These are phyloP conservation scores for Papiliotrema terrestris DNA, from an alignment of 1,284 basidiomycete genomes.

Conservation along the genomic window DNA sequence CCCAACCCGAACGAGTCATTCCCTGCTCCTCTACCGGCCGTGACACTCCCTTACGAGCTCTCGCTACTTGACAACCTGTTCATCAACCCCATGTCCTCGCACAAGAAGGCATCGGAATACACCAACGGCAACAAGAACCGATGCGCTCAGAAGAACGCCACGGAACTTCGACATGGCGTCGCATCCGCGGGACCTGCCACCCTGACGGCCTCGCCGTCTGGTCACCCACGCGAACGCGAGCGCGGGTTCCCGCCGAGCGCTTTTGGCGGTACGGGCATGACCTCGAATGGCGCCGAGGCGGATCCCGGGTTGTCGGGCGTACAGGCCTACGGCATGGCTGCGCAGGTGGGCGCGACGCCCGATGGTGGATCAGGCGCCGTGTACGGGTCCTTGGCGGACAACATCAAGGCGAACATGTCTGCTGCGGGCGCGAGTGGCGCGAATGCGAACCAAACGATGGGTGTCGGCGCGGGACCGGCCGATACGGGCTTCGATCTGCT, in stretches of 20 bases:
- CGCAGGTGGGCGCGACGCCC: slow-evolving; percentile 12
- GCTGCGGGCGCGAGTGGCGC: no score
- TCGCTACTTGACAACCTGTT: slow-evolving; percentile 49
- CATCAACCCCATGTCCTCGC: slow-evolving; percentile 47
- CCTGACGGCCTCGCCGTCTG: slow-evolving; percentile 5
- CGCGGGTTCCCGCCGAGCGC: slow-evolving; percentile 26
- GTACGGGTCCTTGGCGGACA: neutral
- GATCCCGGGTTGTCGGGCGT: neutral
- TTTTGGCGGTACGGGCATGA: slow-evolving; percentile 12
- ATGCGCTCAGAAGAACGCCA: slow-evolving; percentile 12
- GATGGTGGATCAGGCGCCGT: neutral
- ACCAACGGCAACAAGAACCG: slow-evolving; percentile 32
- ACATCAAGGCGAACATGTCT: neutral
- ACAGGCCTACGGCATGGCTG: slow-evolving; percentile 20
- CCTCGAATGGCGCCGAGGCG: neutral
- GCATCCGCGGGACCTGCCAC: neutral
- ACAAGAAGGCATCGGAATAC: slow-evolving; percentile 48
- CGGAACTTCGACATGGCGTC: neutral
- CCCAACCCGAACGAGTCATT: slow-evolving; percentile 36
- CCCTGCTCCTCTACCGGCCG: slow-evolving; percentile 42
- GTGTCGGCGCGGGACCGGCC: slow-evolving; percentile 1
- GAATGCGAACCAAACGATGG: neutral
- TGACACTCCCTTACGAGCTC: slow-evolving; percentile 48
- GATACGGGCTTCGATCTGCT: slow-evolving; percentile 36
- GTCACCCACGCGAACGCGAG: neutral